Conservation (phyloP, 768 basidiomycete genomes). For the Psilocybe cubensis region DNA sequence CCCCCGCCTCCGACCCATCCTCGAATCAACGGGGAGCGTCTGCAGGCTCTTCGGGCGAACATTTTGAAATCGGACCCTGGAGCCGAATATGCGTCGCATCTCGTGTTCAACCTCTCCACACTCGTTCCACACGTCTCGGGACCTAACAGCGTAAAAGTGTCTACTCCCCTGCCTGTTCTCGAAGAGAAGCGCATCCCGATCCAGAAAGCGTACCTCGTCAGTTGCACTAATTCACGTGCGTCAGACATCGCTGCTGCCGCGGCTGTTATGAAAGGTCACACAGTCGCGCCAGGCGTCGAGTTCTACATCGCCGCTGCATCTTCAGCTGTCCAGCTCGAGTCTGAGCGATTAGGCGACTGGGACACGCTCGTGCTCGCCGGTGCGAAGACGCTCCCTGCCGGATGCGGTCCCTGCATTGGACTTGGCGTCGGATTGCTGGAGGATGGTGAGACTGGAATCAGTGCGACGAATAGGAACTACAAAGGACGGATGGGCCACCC, state of each 20-base stretch:
- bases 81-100: conserved; percentile 84
- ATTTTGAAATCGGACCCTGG: conserved; percentile 71
- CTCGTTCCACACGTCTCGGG: conserved; percentile 96
- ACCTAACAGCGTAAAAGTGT: conserved; percentile 96
- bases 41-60: conserved; percentile 63
- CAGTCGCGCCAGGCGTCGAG: conserved; percentile 86
- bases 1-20: conserved; percentile 82
- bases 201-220: conserved; percentile 97
- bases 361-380: conserved; percentile 83
- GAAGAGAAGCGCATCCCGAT: conserved; percentile 76
- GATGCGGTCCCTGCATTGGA: conserved; percentile 98
- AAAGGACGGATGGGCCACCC: conserved; percentile 99
- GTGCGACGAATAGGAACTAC: conserved; percentile 98
- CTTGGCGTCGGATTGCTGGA: conserved; percentile 91
- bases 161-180: conserved; percentile 90
- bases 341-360: conserved; percentile 89
- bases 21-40: conserved; percentile 75
- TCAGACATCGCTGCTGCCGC: conserved; percentile 95
- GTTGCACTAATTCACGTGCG: conserved; percentile 96
- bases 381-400: conserved; percentile 91
- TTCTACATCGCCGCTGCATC: conserved; percentile 98
- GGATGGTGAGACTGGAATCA: conserved; percentile 95
- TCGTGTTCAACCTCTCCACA: conserved; percentile 90
- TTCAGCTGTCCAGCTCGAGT: conserved; percentile 88
- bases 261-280: conserved; percentile 80